A percentile compares a stretch with the other conserved stretches of the same genome.
phyloP scores from a whole-genome alignment of 2,329 filamentous ascomycete species.

The Coleophoma crateriformis region DNA sequence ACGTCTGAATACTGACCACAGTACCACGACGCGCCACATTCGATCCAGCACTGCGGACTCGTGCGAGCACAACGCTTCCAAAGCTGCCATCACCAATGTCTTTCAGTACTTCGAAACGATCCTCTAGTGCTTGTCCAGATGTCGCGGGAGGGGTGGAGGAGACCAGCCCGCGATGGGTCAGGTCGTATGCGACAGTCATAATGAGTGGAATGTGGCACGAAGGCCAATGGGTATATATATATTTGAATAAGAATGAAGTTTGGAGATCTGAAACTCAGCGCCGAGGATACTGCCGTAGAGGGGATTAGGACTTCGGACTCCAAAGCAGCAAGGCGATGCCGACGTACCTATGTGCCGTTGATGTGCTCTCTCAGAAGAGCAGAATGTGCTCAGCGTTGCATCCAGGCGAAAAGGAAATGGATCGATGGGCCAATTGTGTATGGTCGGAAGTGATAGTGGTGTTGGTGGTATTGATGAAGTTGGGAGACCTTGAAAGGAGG shows the following conservation, averaged over 20 bases:
- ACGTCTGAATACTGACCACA: constrained; percentile 59
- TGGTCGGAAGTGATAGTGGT: constrained; percentile 1
- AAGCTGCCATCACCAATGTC: constrained; percentile 99
- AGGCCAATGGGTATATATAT: background rate
- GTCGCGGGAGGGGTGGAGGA: constrained; percentile 36
- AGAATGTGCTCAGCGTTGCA: constrained; percentile 23
- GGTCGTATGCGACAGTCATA: constrained; percentile 76
- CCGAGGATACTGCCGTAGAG: background rate
- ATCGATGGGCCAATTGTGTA: background rate
- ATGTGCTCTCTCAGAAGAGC: constrained; percentile 25
- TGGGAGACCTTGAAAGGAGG: constrained; percentile 3
- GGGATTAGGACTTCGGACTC: background rate
- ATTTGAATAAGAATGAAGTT: constrained; percentile 2
- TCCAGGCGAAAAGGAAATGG: constrained; percentile 17
- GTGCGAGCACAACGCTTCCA: constrained; percentile 86
- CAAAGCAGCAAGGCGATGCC: background rate
- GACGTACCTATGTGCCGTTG: constrained; percentile 5
- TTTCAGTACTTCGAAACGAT: constrained; percentile 94
- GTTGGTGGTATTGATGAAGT: constrained; percentile 7
- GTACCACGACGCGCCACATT: constrained; percentile 85
- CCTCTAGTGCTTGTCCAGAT: constrained; percentile 64
- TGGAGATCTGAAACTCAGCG: constrained; percentile 6
- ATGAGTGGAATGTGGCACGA: constrained; percentile 23
- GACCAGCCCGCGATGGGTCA: constrained; percentile 62
- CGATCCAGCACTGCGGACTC: constrained; percentile 85